Evolutionary conservation across 148 eudicot genomes (phyloP), one percentile per base, ranked within the genome.

Genomic region (Bassia scoparia): DNA sequence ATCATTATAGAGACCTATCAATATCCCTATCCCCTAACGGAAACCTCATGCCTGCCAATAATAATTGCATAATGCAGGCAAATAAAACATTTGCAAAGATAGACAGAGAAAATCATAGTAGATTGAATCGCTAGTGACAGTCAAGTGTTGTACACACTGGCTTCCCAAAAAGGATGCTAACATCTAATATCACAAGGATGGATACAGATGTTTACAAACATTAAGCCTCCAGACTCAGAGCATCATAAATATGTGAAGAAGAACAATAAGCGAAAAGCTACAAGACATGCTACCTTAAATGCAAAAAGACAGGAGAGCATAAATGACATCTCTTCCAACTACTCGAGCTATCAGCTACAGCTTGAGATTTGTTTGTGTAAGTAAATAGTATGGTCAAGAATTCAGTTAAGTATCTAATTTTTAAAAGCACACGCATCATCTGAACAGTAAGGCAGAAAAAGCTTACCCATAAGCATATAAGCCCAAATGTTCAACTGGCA

Each of bases 401-500:
- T 44, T n/a, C 30, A n/a, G 21, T 20, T 15, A 4, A 37, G n/a
- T 11, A 34, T n/a, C 8, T 37, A 24, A 5, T 30, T 15, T 66
- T 41, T 41, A 14, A 24, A 14, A 12, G 31, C 34, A 18, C 41
- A 3, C 23, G n/a, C 35, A 64, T 26, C 4, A 29, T 61, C 30
- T 12, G 24, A 7, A 10, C 31, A 72, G 18, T 3, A 13, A 8
- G 54, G 26, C 34, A 15, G 24, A 30, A 54, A 17, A 16, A 14
- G 33, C 77, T 78, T 87, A 95, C 98, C 98, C 97, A 89, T 87
- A 64, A 95, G 97, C 89, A 86, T 79, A 75, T n/a, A 91, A 95
- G 60, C 98, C 98, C 31, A 91, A 77, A 69, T 49, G 96, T 67
- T 95, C 98, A 20, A 89, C 97, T 3, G 98, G 97, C 98, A 95